Percentiles rank a stretch among this genome's conserved stretches.
phyloP scores from a whole-genome alignment of 495 filamentous ascomycete species.

The Xylaria curta region DNA sequence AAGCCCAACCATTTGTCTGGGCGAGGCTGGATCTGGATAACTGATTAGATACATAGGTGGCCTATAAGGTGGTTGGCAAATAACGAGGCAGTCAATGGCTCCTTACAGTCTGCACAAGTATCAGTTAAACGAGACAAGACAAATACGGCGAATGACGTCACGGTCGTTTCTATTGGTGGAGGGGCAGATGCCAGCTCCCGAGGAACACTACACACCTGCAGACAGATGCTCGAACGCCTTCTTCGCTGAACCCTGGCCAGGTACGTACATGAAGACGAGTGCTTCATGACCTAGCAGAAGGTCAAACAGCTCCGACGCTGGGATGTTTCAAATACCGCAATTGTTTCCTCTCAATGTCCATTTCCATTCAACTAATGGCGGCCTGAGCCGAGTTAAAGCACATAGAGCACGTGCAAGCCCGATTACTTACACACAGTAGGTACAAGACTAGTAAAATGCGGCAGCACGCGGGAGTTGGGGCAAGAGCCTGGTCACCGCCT shows the following conservation, averaged over 20 bases:
- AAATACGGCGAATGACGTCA: constrained; percentile 15
- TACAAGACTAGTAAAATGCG: neutral
- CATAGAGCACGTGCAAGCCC: neutral
- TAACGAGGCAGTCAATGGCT: constrained; percentile 15
- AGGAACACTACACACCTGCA: neutral
- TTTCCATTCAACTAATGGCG: neutral
- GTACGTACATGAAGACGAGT: neutral
- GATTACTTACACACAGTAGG: neutral
- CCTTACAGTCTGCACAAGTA: neutral
- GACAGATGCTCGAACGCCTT: neutral
- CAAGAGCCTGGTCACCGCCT: constrained; percentile 3
- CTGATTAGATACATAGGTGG: constrained; percentile 7
- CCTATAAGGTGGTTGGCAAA: neutral
- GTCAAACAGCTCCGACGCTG: neutral
- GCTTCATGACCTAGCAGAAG: neutral
- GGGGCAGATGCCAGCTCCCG: neutral
- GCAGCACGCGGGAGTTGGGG: neutral
- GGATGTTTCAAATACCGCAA: neutral
- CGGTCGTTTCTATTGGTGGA: neutral
- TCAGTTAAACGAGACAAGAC: neutral
- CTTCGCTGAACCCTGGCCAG: neutral
- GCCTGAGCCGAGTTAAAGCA: neutral
- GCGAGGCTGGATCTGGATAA: constrained; percentile 17
- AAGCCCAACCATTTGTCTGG: constrained; percentile 24
- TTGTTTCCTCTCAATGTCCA: neutral